A percentile compares a stretch with the other conserved stretches of the same genome.
phyloP scores from a whole-genome alignment of 805 yeast species.

The Scheffersomyces stipitis region DNA sequence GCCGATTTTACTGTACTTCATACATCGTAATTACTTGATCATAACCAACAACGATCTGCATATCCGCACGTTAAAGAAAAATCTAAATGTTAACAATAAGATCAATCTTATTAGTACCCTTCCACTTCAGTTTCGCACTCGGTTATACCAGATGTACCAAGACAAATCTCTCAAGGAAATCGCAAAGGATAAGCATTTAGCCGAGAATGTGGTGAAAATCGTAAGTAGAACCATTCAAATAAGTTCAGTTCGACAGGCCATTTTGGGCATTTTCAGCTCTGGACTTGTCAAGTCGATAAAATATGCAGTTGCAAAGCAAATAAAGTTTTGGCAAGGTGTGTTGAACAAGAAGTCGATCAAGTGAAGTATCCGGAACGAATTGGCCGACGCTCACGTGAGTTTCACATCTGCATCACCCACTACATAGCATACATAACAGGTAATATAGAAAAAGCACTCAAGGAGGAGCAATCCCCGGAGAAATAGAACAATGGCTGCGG shows the following conservation, averaged over 20 bases:
- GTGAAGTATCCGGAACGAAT: no score
- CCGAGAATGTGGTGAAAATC: conserved; percentile 26
- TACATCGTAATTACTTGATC: conserved; percentile 17
- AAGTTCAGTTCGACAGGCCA: conserved; percentile 72
- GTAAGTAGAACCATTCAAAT: conserved; percentile 51
- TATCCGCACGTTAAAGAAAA: conserved; percentile 14
- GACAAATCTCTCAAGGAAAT: conserved; percentile 41
- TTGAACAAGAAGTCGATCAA: background rate
- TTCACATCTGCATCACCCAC: background rate
- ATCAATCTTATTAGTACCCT: conserved; percentile 22
- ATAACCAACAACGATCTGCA: conserved; percentile 10
- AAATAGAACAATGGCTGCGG: no score
- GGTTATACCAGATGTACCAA: conserved; percentile 29
- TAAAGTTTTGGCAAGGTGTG: conserved; percentile 22
- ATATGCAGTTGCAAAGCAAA: conserved; percentile 73
- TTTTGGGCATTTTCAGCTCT: conserved; percentile 86
- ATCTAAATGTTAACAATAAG: conserved; percentile 17
- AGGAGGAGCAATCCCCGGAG: no score
- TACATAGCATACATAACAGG: background rate
- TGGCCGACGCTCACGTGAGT: no score
- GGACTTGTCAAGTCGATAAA: conserved; percentile 69
- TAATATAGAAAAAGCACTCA: background rate
- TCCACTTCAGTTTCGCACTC: conserved; percentile 17
- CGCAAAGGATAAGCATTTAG: conserved; percentile 42
- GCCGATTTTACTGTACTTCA: conserved; percentile 48